Conservation (phyloP, 1,284 basidiomycete genomes). For the Sporisorium iseilematis-ciliati region DNA sequence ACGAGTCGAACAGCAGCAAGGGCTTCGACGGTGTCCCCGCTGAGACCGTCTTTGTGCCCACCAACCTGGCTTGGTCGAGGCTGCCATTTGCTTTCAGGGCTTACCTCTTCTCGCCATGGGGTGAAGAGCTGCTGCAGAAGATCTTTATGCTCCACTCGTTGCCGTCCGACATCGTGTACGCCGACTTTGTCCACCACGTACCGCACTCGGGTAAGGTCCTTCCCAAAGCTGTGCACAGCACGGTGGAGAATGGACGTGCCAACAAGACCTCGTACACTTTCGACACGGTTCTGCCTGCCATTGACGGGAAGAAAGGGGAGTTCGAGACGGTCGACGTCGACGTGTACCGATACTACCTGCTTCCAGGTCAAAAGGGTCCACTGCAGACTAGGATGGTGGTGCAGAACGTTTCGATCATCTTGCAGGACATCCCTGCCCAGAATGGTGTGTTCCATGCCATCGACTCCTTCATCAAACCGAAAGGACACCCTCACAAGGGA, state of each 20-base stretch:
- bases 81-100: constrained; percentile 75
- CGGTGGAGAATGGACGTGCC: constrained; percentile 14
- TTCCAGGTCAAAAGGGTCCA: constrained; percentile 66
- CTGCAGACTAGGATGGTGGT: constrained; percentile 74
- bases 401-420: constrained; percentile 73
- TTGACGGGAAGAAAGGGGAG: constrained; percentile 37
- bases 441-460: constrained; percentile 78
- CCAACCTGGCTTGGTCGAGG: constrained; percentile 76
- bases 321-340: constrained; percentile 55
- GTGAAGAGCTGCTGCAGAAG: constrained; percentile 75
- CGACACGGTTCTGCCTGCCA: constrained; percentile 47
- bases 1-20: constrained; percentile 16
- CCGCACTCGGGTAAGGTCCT: constrained; percentile 18
- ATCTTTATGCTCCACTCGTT: constrained; percentile 78
- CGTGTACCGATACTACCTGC: constrained; percentile 55
- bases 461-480: constrained; percentile 64
- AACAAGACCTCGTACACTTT: constrained; percentile 60
- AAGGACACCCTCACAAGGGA: constrained; percentile 46
- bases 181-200: constrained; percentile 73
- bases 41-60: constrained; percentile 78
- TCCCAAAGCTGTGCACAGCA: neutral
- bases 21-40: constrained; percentile 72
- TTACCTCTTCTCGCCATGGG: constrained; percentile 80
- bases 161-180: constrained; percentile 75
- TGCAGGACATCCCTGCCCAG: constrained; percentile 75